Conservation (phyloP, 345 rosid species). For the Sonneratia alba region DNA sequence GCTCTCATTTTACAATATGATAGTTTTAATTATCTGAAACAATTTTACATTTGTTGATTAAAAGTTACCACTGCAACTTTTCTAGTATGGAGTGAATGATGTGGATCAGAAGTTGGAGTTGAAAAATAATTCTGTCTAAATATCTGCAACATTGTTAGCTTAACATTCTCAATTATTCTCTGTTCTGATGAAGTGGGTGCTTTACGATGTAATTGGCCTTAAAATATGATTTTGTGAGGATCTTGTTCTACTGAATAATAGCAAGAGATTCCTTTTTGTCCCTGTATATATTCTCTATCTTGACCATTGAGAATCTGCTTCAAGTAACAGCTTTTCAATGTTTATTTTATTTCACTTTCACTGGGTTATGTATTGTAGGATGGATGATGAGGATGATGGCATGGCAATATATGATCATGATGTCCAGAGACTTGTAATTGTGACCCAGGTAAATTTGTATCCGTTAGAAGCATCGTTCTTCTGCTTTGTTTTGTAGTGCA, state of each 20-base stretch:
- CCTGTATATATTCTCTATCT: not conserved
- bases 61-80: not conserved
- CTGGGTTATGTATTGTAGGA: slow-evolving; percentile 30
- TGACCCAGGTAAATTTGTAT: slow-evolving; percentile 60
- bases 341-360: not conserved
- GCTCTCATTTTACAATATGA: too few species aligned
- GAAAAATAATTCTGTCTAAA: not conserved
- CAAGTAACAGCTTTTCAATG: not conserved
- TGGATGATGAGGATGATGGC: slow-evolving; percentile 81
- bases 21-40: not conserved
- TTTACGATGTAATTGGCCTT: not conserved
- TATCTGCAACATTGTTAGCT: not conserved
- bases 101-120: not conserved
- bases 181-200: not conserved
- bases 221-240: not conserved
- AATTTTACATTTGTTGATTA: not conserved
- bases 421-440: slow-evolving; percentile 93
- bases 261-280: not conserved
- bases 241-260: not conserved
- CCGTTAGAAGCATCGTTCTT: not conserved
- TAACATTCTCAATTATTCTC: not conserved
- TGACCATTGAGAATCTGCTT: not conserved
- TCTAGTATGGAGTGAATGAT: not conserved
- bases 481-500: not conserved
- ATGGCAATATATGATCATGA: slow-evolving; percentile 57